Evolutionary conservation across 768 basidiomycete genomes (phyloP).

Genomic region (Tulasnella calospora): DNA sequence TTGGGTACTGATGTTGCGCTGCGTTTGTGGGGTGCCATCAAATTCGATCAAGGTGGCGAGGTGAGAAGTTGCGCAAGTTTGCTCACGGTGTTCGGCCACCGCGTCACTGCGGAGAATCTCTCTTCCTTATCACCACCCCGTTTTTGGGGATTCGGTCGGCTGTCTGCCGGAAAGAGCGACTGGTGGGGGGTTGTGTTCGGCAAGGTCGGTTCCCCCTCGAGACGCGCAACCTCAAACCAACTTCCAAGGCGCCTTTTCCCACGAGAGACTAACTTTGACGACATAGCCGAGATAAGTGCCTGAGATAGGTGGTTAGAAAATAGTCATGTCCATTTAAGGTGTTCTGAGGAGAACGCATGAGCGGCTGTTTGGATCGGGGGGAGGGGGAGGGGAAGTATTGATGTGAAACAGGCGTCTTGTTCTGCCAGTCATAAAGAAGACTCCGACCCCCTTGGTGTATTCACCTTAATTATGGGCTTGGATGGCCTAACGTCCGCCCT

Average conservation of each 20-base stretch:
- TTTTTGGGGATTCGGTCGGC: background rate
- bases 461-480: background rate
- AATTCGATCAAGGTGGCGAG: background rate
- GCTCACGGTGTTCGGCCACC: background rate
- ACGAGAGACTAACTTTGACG: background rate
- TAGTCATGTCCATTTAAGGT: background rate
- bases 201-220: background rate
- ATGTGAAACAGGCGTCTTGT: too few relatives aligned
- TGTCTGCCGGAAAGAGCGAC: background rate
- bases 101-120: background rate
- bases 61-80: slow-evolving; percentile 5
- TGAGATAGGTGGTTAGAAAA: background rate
- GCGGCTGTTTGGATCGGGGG: too few relatives aligned
- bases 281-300: background rate
- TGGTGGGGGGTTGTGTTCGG: background rate
- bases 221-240: background rate
- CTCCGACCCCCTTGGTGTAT: background rate
- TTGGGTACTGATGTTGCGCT: background rate
- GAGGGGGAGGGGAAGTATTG: too few relatives aligned
- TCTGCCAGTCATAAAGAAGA: background rate
- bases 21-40: background rate
- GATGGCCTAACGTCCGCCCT: background rate
- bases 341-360: background rate
- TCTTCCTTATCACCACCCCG: background rate
- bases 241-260: background rate